Conservation (phyloP, 1,139 yeast species). For the Candida sp. region DNA sequence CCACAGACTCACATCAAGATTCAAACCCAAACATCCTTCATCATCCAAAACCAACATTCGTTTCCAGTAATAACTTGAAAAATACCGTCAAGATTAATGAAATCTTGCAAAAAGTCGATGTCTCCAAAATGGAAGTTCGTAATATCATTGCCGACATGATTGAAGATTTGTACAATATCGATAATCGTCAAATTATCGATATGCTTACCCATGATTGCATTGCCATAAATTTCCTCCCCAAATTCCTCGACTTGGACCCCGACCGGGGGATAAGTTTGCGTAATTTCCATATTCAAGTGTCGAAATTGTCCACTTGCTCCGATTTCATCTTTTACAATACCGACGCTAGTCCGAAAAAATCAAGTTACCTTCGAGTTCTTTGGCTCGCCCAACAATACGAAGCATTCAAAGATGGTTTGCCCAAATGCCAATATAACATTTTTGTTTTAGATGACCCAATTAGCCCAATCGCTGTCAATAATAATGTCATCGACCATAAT, state of each 20-base stretch:
- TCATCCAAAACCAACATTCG: neutral
- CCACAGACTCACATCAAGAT: neutral
- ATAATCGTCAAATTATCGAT: slow-evolving; percentile 9
- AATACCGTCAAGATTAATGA: slow-evolving; percentile 65
- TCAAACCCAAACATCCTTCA: slow-evolving; percentile 11
- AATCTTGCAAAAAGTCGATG: slow-evolving; percentile 48
- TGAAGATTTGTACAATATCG: slow-evolving; percentile 3
- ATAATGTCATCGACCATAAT: slow-evolving; percentile 52
- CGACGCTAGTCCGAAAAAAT: slow-evolving; percentile 25
- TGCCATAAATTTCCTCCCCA: slow-evolving; percentile 43
- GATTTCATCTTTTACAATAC: slow-evolving; percentile 61
- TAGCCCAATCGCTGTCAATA: neutral
- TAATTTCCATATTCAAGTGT: slow-evolving; percentile 74
- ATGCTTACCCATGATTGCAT: slow-evolving; percentile 41
- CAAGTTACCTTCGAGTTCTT: slow-evolving; percentile 45
- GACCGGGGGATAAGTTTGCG: slow-evolving; percentile 66
- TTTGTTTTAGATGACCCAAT: slow-evolving; percentile 10
- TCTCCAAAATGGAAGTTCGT: slow-evolving; percentile 30
- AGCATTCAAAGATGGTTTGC: slow-evolving; percentile 10
- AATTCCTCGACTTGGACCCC: slow-evolving; percentile 59
- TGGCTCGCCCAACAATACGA: slow-evolving; percentile 52
- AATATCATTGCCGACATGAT: slow-evolving; percentile 18
- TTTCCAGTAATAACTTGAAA: slow-evolving; percentile 31
- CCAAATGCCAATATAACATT: slow-evolving; percentile 11
- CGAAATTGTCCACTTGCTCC: slow-evolving; percentile 64